Base-by-base conservation (phyloP, 345 rosid genomes). In the Eucalyptus sp. region DNA sequence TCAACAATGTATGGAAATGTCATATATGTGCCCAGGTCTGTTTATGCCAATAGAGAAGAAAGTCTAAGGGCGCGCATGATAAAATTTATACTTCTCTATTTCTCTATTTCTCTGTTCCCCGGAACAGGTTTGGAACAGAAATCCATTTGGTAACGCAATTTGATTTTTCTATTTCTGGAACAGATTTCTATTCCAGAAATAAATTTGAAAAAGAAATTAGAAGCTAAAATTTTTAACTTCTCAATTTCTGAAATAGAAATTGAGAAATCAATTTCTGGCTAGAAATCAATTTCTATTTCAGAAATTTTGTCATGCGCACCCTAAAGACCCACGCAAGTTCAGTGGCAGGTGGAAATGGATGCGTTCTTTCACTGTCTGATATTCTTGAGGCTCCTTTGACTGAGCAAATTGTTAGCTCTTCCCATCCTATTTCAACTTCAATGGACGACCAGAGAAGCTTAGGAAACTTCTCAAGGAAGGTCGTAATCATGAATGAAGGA, bases 401-500 rank as follows among this genome's bases (percentile, higher is more conserved):
- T 4, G 46, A 52, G 86, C 90, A 91, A 86, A 79, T 62, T 66
- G 86, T 54, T 58, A 68, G 88, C 46, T 14, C 87, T 91, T 79
- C 89, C 81, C 88, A 91, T 79, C 84, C 27, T 89, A 88, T 85
- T 76, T 90, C 87, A 92, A 88, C 68, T 60, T 88, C 91, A 76
- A 76, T 76, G 83, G 46, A 76, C 87, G 84, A 76, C 66, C 50
- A 62, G 89, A 86, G 27, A 22, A 88, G 71, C 49, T 76, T 85
- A 7, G 64, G 87, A 52, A 86, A 87, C 87, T 76, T 87, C 88
- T 56, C 81, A 79, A 93, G 91, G 89, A 97, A 94, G 93, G 96
- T 97, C 88, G 56, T 91, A 60, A 91, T 97, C 64, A 91, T 97
- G 52, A 97, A 95, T 91, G 99, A 97, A 95, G 99, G 99, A 50